These are phyloP conservation scores for Aegle marmelos DNA, from an alignment of 345 rosid species.

Conservation along the genomic window DNA sequence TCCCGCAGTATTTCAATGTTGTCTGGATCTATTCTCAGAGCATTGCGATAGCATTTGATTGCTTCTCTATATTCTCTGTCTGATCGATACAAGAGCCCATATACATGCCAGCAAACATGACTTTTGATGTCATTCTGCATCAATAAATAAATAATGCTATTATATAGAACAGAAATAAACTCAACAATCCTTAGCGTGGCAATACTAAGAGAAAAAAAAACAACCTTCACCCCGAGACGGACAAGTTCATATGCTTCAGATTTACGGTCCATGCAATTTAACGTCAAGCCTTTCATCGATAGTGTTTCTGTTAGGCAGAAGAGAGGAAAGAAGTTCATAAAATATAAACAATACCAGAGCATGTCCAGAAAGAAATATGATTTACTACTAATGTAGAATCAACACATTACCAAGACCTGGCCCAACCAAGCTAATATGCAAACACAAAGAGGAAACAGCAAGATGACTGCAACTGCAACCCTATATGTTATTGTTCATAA, in stretches of 20 bases:
- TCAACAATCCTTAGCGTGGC: not conserved
- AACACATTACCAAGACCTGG: not conserved
- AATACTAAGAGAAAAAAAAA: constrained; percentile 18
- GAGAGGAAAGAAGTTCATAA: not conserved
- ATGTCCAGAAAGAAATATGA: not conserved
- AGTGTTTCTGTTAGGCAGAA: constrained; percentile 67
- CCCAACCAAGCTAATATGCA: not conserved
- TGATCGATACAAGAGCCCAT: constrained; percentile 96
- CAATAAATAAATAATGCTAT: constrained; percentile 16
- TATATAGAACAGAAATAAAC: constrained; percentile 8
- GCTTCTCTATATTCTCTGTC: constrained; percentile 99
- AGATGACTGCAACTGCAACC: not conserved
- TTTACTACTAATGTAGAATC: not conserved
- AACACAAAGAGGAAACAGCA: not conserved
- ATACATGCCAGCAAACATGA: constrained; percentile 99
- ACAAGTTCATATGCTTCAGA: constrained; percentile 98
- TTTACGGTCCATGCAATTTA: constrained; percentile 99
- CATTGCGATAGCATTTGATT: constrained; percentile 96
- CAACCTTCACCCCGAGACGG: constrained; percentile 89
- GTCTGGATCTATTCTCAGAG: constrained; percentile 92
- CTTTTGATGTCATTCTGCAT: constrained; percentile 97
- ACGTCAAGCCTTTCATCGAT: constrained; percentile 97
- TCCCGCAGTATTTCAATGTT: constrained; percentile 96
- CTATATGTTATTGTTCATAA: not conserved
- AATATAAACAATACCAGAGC: not conserved